Conservation (phyloP, 371 early-diverging fungal species). For the Mucor saturninus region DNA sequence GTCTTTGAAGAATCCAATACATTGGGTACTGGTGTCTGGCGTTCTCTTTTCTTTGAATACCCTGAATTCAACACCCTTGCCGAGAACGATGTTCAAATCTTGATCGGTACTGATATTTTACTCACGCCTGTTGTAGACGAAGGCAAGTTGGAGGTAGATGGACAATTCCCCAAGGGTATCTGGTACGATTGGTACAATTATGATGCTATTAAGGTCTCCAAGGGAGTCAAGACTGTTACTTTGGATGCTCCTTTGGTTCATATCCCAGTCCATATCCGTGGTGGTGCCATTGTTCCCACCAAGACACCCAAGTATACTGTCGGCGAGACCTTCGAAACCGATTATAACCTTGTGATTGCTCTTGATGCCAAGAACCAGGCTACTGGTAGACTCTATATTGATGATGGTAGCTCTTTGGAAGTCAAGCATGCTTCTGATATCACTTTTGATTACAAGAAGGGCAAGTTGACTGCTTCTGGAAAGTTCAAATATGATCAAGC, state of each 20-base stretch:
- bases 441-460: constrained; percentile 30
- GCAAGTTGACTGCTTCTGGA: constrained; percentile 33
- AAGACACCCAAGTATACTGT: constrained; percentile 57
- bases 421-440: constrained; percentile 35
- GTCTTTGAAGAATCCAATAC: constrained; percentile 61
- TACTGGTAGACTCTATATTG: constrained; percentile 57
- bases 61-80: constrained; percentile 27
- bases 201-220: constrained; percentile 13
- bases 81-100: constrained; percentile 37
- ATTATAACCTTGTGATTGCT: constrained; percentile 55
- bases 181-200: constrained; percentile 62
- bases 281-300: constrained; percentile 53
- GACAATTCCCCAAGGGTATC: constrained; percentile 57
- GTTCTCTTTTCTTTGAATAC: constrained; percentile 49
- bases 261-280: constrained; percentile 56
- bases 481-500: constrained; percentile 36
- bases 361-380: constrained; percentile 49
- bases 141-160: constrained; percentile 47
- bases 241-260: constrained; percentile 51
- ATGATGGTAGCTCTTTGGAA: constrained; percentile 60
- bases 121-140: constrained; percentile 60
- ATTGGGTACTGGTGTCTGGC: constrained; percentile 50
- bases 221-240: constrained; percentile 11
- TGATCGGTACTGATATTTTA: constrained; percentile 53
- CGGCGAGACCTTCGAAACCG: constrained; percentile 44